Conservation (phyloP, 2,329 filamentous ascomycete species). For the Colletotrichum phormii region DNA sequence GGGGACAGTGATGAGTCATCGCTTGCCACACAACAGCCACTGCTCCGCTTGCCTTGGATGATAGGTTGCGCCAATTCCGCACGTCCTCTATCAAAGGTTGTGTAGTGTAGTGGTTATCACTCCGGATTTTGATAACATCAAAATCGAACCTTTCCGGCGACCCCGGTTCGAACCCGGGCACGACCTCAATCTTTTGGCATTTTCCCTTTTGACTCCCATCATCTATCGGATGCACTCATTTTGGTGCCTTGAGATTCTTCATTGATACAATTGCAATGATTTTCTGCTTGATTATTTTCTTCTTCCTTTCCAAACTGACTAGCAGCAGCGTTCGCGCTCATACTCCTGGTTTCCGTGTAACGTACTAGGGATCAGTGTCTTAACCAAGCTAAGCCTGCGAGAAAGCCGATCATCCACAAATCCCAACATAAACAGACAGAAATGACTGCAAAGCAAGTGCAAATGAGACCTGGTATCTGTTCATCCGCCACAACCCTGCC, state of each 20-base stretch:
- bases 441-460: background rate
- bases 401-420: background rate
- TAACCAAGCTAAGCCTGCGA: background rate
- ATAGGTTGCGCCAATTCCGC: too few relatives aligned
- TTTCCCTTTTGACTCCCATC: too few relatives aligned
- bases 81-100: slow-evolving; percentile 8
- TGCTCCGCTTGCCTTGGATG: too few relatives aligned
- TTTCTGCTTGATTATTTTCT: background rate
- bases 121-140: slow-evolving; percentile 36
- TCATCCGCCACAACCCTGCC: background rate
- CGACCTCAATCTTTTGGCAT: slow-evolving; percentile 21
- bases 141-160: slow-evolving; percentile 24
- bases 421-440: background rate
- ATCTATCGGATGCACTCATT: too few relatives aligned
- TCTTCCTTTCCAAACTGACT: too few relatives aligned
- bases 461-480: background rate
- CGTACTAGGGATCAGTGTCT: too few relatives aligned
- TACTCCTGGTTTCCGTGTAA: too few relatives aligned
- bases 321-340: too few relatives aligned
- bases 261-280: too few relatives aligned
- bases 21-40: too few relatives aligned
- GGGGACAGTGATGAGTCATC: too few relatives aligned
- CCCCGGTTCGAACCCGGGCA: slow-evolving; percentile 37
- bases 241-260: too few relatives aligned
- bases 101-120: slow-evolving; percentile 38